Evolutionary conservation across 352 stramenopile species (phyloP), one percentile per base, ranked within the genome.

Genomic region (Globisporangium viniferum): DNA sequence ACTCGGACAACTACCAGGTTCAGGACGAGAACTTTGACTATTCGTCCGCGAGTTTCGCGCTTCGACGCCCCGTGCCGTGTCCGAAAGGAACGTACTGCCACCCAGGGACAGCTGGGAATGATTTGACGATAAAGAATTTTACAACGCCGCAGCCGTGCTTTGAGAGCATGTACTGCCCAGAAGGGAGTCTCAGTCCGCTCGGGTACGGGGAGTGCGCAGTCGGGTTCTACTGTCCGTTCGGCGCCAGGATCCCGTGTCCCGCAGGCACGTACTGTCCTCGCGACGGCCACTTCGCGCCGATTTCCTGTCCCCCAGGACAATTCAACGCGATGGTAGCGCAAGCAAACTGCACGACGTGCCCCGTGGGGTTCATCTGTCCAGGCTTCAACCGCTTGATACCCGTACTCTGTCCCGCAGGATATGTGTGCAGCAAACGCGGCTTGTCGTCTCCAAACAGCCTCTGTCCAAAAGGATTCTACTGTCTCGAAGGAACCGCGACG

Each of bases 401-500:
- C 27, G 88, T 87, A 0, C 88, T 98, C 29, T 99, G 96, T 73
- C 89, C 93, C 9, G 68, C 90, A 29, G 95, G 97, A 5, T 98
- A 95, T 64, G 91, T 98, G 0, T 99, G 97, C 71, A 97, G 85
- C 61, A 93, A 89, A 59, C 70, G 77, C 31, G 77, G 80, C 1
- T 83, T 99, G 0, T 68, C 80, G 0, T 91, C 85, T 9, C 96
- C 96, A 5, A 98, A 99, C 74, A 88, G 87, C 60, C 72, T 89
- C n/a, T 99, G 97, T 70, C 95, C 97, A 1, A 80, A 89, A 36
- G 97, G 97, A 1, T 98, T 98, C 65, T 99, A 97, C 77, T 99
- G 97, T 71, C 79, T 84, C 48, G 93, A 97, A 77, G 97, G 96
- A 29, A 99, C 95, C 8, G 78, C 92, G 1, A 99, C 96, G 1